Conservation (phyloP, 2,329 filamentous ascomycete species). For the Aspergillus sp. region DNA sequence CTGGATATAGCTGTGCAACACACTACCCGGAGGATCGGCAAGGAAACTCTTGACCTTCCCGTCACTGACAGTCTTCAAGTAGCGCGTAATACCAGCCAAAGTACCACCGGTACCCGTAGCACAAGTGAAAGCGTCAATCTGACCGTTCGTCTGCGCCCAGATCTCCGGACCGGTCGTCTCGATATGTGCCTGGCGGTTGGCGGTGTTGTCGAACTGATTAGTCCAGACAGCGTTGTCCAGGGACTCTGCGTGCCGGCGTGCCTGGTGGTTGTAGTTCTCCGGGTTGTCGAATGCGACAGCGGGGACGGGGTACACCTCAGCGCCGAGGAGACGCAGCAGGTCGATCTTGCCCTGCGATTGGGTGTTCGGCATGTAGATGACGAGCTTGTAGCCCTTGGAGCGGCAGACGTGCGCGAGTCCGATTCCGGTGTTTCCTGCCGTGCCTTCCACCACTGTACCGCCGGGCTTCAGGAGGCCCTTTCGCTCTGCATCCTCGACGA, state of each 20-base stretch:
- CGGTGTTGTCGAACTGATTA: conserved; percentile 96
- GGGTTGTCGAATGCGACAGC: conserved; percentile 95
- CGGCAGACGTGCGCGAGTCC: conserved; percentile 95
- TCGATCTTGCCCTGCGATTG: conserved; percentile 98
- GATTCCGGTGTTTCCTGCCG: conserved; percentile 96
- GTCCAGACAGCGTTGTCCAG: conserved; percentile 94
- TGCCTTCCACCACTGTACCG: conserved; percentile 95
- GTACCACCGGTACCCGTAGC: conserved; percentile 92
- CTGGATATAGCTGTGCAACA: conserved; percentile 87
- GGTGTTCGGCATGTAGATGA: conserved; percentile 99
- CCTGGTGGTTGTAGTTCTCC: conserved; percentile 97
- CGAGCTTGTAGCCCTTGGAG: conserved; percentile 85
- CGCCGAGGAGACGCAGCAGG: conserved; percentile 82
- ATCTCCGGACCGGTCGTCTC: conserved; percentile 98
- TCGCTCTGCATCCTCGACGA: conserved; percentile 91
- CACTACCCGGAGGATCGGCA: conserved; percentile 89
- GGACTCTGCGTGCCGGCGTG: conserved; percentile 80
- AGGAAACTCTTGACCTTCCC: conserved; percentile 84
- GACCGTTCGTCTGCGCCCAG: conserved; percentile 85
- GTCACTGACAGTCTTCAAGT: conserved; percentile 77
- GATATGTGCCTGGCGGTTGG: conserved; percentile 90
- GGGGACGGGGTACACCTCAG: conserved; percentile 93
- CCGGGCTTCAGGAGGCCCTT: conserved; percentile 77
- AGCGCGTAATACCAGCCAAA: conserved; percentile 83
- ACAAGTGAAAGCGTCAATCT: conserved; percentile 91